Base-by-base conservation (phyloP, 2,329 filamentous ascomycete genomes). In the Fusarium anguioides region DNA sequence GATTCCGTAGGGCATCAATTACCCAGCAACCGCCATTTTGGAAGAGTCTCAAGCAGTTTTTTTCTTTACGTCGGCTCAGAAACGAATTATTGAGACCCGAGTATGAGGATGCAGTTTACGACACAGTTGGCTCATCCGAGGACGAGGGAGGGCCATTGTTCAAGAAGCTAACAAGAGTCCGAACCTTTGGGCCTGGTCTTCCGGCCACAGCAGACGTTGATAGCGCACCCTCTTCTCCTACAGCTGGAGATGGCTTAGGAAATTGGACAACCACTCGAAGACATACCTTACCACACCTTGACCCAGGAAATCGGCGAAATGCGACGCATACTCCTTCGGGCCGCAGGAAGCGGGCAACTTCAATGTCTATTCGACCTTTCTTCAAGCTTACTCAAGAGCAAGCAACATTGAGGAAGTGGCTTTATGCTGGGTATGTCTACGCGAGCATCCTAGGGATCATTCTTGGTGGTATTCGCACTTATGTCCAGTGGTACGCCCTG, bases 391-490 rank as follows among this genome's bases (percentile, higher is more conserved):
- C 95, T 0, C 86, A 91, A 31, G 83, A 86, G 15, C 92, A 98
- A 81, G 94, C 94, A 3, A 82, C 84, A 7, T 75, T 89, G 12
- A 86, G 93, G 37, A 97, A 94, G 77, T 96, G 93, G 90, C 69
- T 91, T 0, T 98, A 97, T 75, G 93, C 96, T 4, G 77, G 81
- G 1, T 96, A 92, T 73, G 88, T 94, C 18, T 97, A 97, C 76
- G 60, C 83, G 1, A 85, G 87, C 45, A 87, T 96, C 9, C 50
- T 89, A 10, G 72, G 81, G 1, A 86, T 93, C 29, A 87, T 96
- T 50, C 78, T 97, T 5, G 78, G 88, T 5, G 91, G 89, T 0
- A 85, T 98, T 26, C 87, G 94, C 52, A 82, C 83, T 4, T 91
- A 93, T 69, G 87, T 98, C 47, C 80, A 85, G 36, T 79, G 80